phyloP scores from a whole-genome alignment of 2,329 filamentous ascomycete species.

The Fusarium setosum region DNA sequence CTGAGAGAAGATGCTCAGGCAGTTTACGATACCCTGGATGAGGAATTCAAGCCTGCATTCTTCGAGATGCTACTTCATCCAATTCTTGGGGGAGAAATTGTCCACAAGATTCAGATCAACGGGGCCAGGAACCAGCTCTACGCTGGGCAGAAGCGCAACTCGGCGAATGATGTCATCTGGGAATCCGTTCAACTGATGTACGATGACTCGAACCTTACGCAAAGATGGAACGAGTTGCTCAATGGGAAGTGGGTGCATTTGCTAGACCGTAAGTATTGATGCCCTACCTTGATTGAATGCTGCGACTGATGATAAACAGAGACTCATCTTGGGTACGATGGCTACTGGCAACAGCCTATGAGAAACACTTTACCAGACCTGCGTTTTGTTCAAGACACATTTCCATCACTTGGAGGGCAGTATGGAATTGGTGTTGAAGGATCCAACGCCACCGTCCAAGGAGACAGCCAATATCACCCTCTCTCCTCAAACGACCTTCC shows the following conservation, averaged over 20 bases:
- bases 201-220: constrained; percentile 29
- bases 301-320: constrained; percentile 41
- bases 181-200: constrained; percentile 32
- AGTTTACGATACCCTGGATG: constrained; percentile 56
- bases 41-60: constrained; percentile 61
- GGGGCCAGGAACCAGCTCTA: constrained; percentile 64
- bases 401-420: constrained; percentile 61
- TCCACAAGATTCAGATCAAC: constrained; percentile 60
- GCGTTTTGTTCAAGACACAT: constrained; percentile 60
- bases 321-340: constrained; percentile 65
- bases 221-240: constrained; percentile 32
- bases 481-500: constrained; percentile 53
- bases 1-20: constrained; percentile 57
- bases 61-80: constrained; percentile 73
- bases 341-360: constrained; percentile 77
- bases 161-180: constrained; percentile 56
- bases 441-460: constrained; percentile 48
- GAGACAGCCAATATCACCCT: constrained; percentile 63
- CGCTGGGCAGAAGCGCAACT: constrained; percentile 66
- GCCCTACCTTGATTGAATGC: fast-evolving
- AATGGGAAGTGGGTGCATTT: constrained; percentile 34
- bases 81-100: constrained; percentile 66
- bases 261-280: constrained; percentile 21
- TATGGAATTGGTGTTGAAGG: constrained; percentile 49
- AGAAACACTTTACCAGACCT: constrained; percentile 70